Conservation (phyloP, 495 filamentous ascomycete genomes). For the Jackrogersella minutella region DNA sequence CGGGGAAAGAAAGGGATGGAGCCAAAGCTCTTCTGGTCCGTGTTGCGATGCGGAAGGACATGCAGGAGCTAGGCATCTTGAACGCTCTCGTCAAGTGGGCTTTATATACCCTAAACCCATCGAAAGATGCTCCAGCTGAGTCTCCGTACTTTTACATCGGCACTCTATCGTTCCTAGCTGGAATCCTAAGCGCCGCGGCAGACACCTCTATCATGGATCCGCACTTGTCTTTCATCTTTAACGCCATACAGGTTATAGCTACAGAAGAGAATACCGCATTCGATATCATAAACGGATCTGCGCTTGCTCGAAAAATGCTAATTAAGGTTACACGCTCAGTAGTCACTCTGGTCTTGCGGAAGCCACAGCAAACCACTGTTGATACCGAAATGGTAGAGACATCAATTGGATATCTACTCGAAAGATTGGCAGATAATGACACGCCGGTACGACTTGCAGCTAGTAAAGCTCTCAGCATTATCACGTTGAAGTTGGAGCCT, state of each 20-base stretch:
- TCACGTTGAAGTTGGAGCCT: conserved; percentile 77
- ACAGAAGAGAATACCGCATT: conserved; percentile 50
- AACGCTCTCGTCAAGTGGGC: conserved; percentile 72
- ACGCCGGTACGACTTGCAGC: conserved; percentile 89
- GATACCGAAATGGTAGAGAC: conserved; percentile 71
- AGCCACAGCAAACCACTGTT: conserved; percentile 49
- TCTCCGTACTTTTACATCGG: conserved; percentile 70
- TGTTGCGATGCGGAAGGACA: conserved; percentile 82
- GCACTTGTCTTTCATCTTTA: conserved; percentile 55
- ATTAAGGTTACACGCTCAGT: conserved; percentile 85
- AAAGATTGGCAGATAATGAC: conserved; percentile 77
- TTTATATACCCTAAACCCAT: conserved; percentile 61
- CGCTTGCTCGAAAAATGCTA: conserved; percentile 76
- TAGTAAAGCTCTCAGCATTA: conserved; percentile 89
- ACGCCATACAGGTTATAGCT: conserved; percentile 58
- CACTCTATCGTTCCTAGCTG: conserved; percentile 77
- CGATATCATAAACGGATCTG: conserved; percentile 66
- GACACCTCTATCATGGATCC: conserved; percentile 61
- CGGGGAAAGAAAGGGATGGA: conserved; percentile 88
- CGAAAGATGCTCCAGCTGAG: conserved; percentile 32
- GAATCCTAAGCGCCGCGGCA: conserved; percentile 64
- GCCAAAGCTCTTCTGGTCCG: conserved; percentile 83
- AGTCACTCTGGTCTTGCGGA: conserved; percentile 66
- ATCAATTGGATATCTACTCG: conserved; percentile 75
- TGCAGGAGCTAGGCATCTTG: conserved; percentile 79